Evolutionary conservation across 2,329 filamentous ascomycete species (phyloP).

Genomic region (Trichoderma atroviride): DNA sequence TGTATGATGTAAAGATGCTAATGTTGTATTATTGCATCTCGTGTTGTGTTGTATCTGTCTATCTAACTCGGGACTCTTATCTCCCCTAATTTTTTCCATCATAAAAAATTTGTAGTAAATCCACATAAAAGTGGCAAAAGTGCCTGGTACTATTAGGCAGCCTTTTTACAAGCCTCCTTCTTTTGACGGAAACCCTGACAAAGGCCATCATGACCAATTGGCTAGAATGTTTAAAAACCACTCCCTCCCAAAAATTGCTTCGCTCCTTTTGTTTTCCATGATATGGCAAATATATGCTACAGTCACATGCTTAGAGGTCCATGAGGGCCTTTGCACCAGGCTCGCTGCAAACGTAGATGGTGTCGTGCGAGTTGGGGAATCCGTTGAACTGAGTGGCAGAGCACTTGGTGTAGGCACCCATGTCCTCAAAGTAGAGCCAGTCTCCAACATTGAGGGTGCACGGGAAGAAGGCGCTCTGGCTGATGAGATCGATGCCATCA

Average conservation of each 20-base stretch:
- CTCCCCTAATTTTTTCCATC: neutral
- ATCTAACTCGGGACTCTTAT: neutral
- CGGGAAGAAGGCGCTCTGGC: conserved; percentile 75
- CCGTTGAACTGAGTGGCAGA: conserved; percentile 98
- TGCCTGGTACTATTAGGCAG: neutral
- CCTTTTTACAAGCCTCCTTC: neutral
- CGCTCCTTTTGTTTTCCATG: neutral
- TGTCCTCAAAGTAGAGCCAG: conserved; percentile 98
- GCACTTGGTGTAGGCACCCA: conserved; percentile 99
- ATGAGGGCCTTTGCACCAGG: conserved; percentile 78
- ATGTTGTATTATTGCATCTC: neutral
- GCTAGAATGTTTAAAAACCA: conserved; percentile 24
- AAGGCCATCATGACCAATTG: neutral
- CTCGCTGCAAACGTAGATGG: conserved; percentile 95
- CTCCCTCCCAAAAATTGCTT: conserved; percentile 1
- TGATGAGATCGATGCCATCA: conserved; percentile 95
- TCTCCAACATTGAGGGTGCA: conserved; percentile 86
- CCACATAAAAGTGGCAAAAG: neutral
- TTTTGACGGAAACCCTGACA: neutral
- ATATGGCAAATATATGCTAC: no score
- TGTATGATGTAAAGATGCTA: neutral
- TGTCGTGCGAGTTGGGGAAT: conserved; percentile 88
- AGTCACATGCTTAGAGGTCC: conserved; percentile 13
- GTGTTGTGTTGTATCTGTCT: neutral
- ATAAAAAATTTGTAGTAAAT: neutral